Evolutionary conservation across 176 grass and related monocot species (phyloP), one percentile per base, ranked within the genome.

Genomic region (Zea luxurians): DNA sequence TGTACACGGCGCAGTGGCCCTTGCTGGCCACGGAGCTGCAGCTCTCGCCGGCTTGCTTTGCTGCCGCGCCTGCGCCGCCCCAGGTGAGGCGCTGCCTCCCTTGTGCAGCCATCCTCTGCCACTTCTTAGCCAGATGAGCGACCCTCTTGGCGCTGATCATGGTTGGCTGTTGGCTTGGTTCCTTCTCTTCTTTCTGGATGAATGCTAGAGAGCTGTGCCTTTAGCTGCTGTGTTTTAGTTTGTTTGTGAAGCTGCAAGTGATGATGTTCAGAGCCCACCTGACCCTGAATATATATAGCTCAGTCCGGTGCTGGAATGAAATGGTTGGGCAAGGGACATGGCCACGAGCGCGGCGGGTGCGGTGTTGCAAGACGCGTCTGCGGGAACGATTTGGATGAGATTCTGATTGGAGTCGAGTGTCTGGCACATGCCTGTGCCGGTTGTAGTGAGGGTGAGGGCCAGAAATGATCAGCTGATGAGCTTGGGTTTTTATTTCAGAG

Each of bases 61-160:
- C 37, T 6, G 42, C 10, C 2, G 13, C 52, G 2, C 27, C 27
- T 27, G 27, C 27, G 27, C 27, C 27, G 27, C 2, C 15, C n/a
- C 60, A 67, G 12, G 45, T 37, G 15, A 87, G 61, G 61, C 50
- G 82, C 80, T 70, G 48, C 45, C 45, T 70, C 43, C 68, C 80
- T 4, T 73, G 45, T 11, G 61, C 49, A 36, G 52, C 60, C 45
- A 88, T 76, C 68, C 78, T 90, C 58, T 86, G 85, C 88, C 88
- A 93, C 69, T 93, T 90, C 78, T 85, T 90, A 44, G 47, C 62
- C 57, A 96, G 69, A 50, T 89, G 73, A 78, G 70, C 47, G 41
- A 90, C 73, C 76, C 64, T 90, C 82, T 83, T 93, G 15, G 75
- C 9, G 55, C 68, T 85, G 75, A 86, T 64, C 88, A 88, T 90